phyloP scores from a whole-genome alignment of 202 grass and related monocot species.

The Panicum virgatum region DNA sequence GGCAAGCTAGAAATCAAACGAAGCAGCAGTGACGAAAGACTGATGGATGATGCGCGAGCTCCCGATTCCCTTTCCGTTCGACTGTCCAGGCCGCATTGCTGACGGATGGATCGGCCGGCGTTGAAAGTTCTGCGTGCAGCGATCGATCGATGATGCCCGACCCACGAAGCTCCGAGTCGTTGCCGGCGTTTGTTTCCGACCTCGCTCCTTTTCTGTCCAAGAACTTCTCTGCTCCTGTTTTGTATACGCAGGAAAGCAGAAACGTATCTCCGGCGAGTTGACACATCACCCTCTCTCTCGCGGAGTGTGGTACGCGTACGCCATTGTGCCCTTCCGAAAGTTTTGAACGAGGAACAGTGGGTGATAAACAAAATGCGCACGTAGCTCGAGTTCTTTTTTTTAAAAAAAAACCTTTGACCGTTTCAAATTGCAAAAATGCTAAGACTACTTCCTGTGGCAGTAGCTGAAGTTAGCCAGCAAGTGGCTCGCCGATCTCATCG shows the following conservation, averaged over 20 bases:
- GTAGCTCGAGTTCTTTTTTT: not conserved
- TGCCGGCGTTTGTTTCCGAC: not conserved
- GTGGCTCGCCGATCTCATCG: not conserved
- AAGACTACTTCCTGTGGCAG: not conserved
- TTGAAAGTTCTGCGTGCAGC: constrained; percentile 18
- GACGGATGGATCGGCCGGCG: not conserved
- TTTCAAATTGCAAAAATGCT: not conserved
- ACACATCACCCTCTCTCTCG: too few relatives aligned
- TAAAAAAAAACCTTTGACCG: not conserved
- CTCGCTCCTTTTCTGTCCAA: too few relatives aligned
- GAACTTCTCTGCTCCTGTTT: not conserved
- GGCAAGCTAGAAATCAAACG: constrained; percentile 20
- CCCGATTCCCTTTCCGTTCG: not conserved
- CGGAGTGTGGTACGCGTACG: too few relatives aligned
- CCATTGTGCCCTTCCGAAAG: not conserved
- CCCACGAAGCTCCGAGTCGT: too few relatives aligned
- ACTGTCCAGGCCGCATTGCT: not conserved
- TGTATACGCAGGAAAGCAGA: not conserved
- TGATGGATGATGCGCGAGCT: not conserved
- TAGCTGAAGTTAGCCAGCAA: not conserved
- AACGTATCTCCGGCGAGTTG: too few relatives aligned
- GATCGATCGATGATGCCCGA: not conserved
- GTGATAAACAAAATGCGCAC: not conserved
- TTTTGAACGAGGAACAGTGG: not conserved
- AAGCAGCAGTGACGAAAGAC: not conserved